Evolutionary conservation across 306 rosid genomes (phyloP).

Genomic region (Canavalia gladiata): DNA sequence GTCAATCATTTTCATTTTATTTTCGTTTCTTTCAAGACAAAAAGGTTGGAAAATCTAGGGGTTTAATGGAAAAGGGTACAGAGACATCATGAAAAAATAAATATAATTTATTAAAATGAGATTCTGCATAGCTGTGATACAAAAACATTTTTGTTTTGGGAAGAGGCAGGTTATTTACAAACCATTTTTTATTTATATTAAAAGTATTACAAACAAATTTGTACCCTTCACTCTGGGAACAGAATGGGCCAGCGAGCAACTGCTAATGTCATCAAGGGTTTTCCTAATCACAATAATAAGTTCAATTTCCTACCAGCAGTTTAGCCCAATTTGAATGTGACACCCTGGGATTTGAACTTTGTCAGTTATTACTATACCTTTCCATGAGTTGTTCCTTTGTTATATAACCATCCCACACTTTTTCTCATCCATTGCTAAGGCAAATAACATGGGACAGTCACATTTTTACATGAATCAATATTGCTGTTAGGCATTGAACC

Average conservation of each 20-base stretch:
- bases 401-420: not conserved
- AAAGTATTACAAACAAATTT: not conserved
- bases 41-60: slow-evolving; percentile 8
- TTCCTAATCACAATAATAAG: not conserved
- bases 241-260: not conserved
- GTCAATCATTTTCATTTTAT: not conserved
- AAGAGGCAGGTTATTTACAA: not conserved
- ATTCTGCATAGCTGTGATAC: not conserved
- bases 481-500: not conserved
- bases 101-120: slow-evolving; percentile 8
- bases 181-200: no score
- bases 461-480: not conserved
- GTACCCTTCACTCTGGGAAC: slow-evolving; percentile 13
- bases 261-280: not conserved
- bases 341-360: slow-evolving; percentile 25
- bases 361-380: not conserved
- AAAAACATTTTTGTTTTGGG: not conserved
- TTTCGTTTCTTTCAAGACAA: slow-evolving; percentile 29
- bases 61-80: slow-evolving; percentile 19
- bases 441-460: slow-evolving; percentile 25
- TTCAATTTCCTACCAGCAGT: slow-evolving; percentile 6
- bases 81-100: not conserved
- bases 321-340: not conserved
- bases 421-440: slow-evolving; percentile 12
- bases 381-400: slow-evolving; percentile 22